Evolutionary conservation across 768 basidiomycete genomes (phyloP), one percentile per base, ranked within the genome.

Genomic region (Mycena vulgaris): DNA sequence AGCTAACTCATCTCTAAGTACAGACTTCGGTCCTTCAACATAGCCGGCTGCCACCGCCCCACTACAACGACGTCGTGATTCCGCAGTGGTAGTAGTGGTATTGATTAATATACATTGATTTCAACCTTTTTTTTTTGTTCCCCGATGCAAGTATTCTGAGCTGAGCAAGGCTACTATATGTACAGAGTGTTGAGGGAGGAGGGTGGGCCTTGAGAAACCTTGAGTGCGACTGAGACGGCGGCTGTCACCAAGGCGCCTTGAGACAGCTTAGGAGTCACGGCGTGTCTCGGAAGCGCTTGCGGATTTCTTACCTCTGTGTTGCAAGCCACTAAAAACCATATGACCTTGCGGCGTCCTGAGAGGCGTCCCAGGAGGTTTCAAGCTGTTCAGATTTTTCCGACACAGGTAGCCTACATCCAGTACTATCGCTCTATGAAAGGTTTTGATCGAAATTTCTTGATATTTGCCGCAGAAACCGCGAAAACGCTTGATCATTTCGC

Each of bases 271-370:
- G 52, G 52, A 53, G 52, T 9, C 52, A 53, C 31, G 52, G 52
- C 30, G 13, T 53, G 52, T 35, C 52, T 53, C 25, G 52, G 30
- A 53, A 53, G 30, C 8, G 2, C 10, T 53, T 53, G 35, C 52
- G 21, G 31, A 33, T 33, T 33, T 53, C 31, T 33, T 31, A 53
- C 52, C 52, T 53, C 19, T 53, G 53, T 30, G 53, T 16, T 56
- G 35, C 53, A 56, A 56, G 53, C n/a, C 53, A 35, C 53, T 37
- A 10, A 56, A 56, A 56, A 56, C 53, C 53, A 37, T 56, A 56
- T 56, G 53, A 25, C 53, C 53, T 39, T 56, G 35, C 6, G 35
- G 16, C 53, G 35, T 56, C 53, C 30, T 56, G 53, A n/a, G 28
- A 56, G 33, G n/a, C 53, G 4, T 56, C 23, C 53, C 28, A 56